Evolutionary conservation across 169 alveolate genomes (phyloP), one percentile per base, ranked within the genome.

Genomic region (Cryptosporidium sp.): DNA sequence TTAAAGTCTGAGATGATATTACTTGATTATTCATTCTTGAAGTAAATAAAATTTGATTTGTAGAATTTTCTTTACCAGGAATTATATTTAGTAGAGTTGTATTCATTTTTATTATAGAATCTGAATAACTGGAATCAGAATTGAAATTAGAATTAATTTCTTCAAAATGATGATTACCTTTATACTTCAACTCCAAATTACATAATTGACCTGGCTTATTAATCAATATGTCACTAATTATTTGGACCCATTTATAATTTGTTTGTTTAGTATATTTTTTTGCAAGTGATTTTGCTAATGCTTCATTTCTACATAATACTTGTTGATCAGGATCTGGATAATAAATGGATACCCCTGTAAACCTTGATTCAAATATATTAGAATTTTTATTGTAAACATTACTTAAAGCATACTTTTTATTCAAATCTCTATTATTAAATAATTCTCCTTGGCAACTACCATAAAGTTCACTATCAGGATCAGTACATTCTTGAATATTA

Each of bases 311-410:
- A 23, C 89, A 80, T 26, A 39, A 16, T 26, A 87, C 92, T 14
- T 87, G 89, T 48, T 80, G 70, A 65, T 73, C 71, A 10, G 93
- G 75, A 62, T 92, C 93, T 4, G 94, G 94, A 48, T 84, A 92
- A 69, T 85, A 92, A 1, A 92, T 85, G 71, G 93, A 91, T 29
- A 92, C 29, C 3, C 94, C 94, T 12, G 92, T 72, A 37, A 69
- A 84, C 60, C 92, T 67, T 51, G 87, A 87, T 60, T 52, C 85
- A 48, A 33, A 75, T 14, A 2, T 8, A 75, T 58, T 75, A 18
- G 69, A 48, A 21, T 75, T 86, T 42, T 73, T 60, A n/a, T 60
- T 14, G 0, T 18, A 12, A 10, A 16, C 3, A 5, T 23, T n/a
- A 2, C 18, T 42, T 42, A 21, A 18, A 16, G 5, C 29, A 71